A percentile compares a stretch with the other conserved stretches of the same genome.
Evolutionary conservation across 768 basidiomycete species (phyloP).

Genomic region (Podaxis sp.): DNA sequence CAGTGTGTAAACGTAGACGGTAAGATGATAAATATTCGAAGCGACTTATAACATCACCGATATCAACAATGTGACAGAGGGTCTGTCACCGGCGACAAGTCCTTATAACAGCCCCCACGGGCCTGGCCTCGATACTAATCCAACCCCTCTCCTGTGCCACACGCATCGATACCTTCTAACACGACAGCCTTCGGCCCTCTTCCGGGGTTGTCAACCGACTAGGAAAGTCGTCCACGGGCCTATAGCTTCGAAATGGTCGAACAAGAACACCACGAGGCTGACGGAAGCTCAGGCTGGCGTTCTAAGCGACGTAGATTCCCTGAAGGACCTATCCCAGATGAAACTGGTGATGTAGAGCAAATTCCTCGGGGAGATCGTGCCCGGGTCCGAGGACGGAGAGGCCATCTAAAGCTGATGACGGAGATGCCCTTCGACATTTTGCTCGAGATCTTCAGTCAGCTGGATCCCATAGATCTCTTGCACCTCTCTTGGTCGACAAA

Average conservation of each 20-base stretch:
- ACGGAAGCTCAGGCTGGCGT: neutral
- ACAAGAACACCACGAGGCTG: neutral
- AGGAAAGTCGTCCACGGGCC: too few species aligned
- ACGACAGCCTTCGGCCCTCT: too few species aligned
- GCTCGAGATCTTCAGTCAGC: constrained; percentile 34
- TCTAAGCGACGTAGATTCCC: neutral
- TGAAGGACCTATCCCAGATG: neutral
- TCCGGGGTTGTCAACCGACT: too few species aligned
- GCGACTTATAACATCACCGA: too few species aligned
- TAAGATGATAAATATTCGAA: too few species aligned
- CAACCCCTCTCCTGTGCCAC: too few species aligned
- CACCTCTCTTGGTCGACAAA: constrained; percentile 38
- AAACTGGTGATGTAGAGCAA: neutral
- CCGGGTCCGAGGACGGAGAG: neutral
- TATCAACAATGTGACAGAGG: too few species aligned
- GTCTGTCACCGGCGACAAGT: too few species aligned
- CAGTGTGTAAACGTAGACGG: too few species aligned
- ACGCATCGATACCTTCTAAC: too few species aligned
- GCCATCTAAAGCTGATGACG: constrained; percentile 10
- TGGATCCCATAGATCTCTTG: constrained; percentile 37
- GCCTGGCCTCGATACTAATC: too few species aligned
- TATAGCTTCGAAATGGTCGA: neutral
- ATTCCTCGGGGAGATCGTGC: neutral
- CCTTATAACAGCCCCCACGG: too few species aligned
- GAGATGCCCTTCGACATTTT: constrained; percentile 19